A percentile compares a stretch with the other conserved stretches of the same genome.
phyloP scores from a whole-genome alignment of 441 rosid genomes.

The Erodium texanum region DNA sequence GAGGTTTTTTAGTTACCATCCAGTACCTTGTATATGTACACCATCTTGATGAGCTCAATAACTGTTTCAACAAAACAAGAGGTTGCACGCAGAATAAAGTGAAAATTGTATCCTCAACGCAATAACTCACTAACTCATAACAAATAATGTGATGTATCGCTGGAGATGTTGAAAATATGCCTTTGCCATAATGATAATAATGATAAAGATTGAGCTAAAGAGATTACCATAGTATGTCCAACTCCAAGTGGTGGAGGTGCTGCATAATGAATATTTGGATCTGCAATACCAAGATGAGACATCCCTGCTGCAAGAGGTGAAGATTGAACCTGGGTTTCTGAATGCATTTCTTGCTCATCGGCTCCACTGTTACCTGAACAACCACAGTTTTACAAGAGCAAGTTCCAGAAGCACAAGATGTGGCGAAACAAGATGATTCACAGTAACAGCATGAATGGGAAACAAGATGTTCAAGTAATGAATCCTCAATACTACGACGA shows the following conservation, averaged over 20 bases:
- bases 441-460: not conserved
- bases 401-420: conserved; percentile 10
- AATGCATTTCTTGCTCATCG: conserved; percentile 44
- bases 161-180: not conserved
- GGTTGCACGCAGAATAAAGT: too few relatives aligned
- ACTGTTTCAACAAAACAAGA: too few relatives aligned
- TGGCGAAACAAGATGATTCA: not conserved
- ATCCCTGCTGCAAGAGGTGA: conserved; percentile 33
- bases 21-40: too few relatives aligned
- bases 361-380: conserved; percentile 37
- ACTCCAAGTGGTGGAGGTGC: conserved; percentile 36
- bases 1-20: too few relatives aligned
- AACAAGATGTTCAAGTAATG: too few relatives aligned
- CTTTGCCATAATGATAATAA: not conserved
- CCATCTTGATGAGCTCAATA: too few relatives aligned
- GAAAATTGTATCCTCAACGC: too few relatives aligned
- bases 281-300: conserved; percentile 32
- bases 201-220: conserved; percentile 3
- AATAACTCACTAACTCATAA: too few relatives aligned
- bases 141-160: too few relatives aligned
- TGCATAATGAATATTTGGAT: conserved; percentile 35
- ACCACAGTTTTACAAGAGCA: not conserved
- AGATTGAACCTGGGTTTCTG: conserved; percentile 32
- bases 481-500: too few relatives aligned
- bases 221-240: conserved; percentile 42